phyloP scores from a whole-genome alignment of 2,329 filamentous ascomycete species.

The Cladosporium cucumerinum region DNA sequence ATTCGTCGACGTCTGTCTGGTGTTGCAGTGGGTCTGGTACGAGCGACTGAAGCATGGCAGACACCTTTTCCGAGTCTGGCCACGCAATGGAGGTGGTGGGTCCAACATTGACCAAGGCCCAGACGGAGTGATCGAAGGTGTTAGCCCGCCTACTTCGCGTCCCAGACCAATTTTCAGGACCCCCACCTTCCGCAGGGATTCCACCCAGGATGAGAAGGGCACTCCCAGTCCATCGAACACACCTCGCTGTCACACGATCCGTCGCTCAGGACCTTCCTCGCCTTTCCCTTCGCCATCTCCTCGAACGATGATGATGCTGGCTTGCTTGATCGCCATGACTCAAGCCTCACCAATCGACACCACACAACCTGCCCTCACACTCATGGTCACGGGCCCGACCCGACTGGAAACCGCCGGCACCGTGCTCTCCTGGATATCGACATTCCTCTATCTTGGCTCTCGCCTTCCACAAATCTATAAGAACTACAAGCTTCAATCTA shows the following conservation, averaged over 20 bases:
- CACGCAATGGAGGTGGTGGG: slow-evolving; percentile 18
- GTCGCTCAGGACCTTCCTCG: slow-evolving; percentile 29
- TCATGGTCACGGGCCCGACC: slow-evolving; percentile 23
- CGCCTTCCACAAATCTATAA: slow-evolving; percentile 64
- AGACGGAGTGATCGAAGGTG: slow-evolving; percentile 34
- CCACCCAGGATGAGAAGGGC: slow-evolving; percentile 25
- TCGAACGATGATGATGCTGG: slow-evolving; percentile 45
- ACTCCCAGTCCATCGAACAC: slow-evolving; percentile 23
- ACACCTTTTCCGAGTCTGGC: slow-evolving; percentile 39
- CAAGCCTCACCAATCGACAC: slow-evolving; percentile 36
- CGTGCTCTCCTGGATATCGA: slow-evolving; percentile 56
- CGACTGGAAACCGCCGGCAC: slow-evolving; percentile 47
- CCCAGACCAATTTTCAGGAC: slow-evolving; percentile 29
- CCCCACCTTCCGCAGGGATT: slow-evolving; percentile 30
- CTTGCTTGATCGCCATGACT: slow-evolving; percentile 44
- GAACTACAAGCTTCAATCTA: slow-evolving; percentile 61
- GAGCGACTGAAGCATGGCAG: slow-evolving; percentile 53
- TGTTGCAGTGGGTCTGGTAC: slow-evolving; percentile 65
- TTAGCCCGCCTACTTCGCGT: slow-evolving; percentile 20
- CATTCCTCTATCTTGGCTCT: slow-evolving; percentile 56
- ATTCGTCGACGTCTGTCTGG: slow-evolving; percentile 60
- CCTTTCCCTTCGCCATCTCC: slow-evolving; percentile 46
- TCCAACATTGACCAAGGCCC: slow-evolving; percentile 21
- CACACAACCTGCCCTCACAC: slow-evolving; percentile 15
- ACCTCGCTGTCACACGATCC: slow-evolving; percentile 27